phyloP scores from a whole-genome alignment of 2,329 filamentous ascomycete species.

The Talaromyces piceae region DNA sequence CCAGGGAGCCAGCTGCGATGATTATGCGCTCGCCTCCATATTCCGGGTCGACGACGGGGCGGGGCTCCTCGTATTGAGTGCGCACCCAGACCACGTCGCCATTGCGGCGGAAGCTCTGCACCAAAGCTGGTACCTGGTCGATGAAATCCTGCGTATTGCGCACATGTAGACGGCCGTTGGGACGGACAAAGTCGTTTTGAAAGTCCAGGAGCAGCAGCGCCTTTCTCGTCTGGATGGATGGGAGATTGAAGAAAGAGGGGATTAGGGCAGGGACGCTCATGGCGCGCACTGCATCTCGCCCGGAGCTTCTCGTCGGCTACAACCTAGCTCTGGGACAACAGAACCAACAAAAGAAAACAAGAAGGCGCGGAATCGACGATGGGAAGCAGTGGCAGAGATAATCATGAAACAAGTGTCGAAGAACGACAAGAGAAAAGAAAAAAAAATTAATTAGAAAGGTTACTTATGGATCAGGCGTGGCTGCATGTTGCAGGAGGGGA shows the following conservation, averaged over 20 bases:
- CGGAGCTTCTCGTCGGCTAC: too few species aligned
- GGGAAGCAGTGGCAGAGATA: too few species aligned
- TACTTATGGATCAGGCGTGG: not conserved
- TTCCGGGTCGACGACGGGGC: slow-evolving; percentile 47
- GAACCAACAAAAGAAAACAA: too few species aligned
- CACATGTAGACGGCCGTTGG: slow-evolving; percentile 61
- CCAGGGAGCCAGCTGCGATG: slow-evolving; percentile 26
- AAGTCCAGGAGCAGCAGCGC: slow-evolving; percentile 79
- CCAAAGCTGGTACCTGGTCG: slow-evolving; percentile 58
- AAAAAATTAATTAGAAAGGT: not conserved
- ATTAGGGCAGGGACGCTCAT: slow-evolving; percentile 11
- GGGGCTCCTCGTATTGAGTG: slow-evolving; percentile 61
- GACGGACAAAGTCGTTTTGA: slow-evolving; percentile 78
- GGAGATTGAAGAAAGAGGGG: slow-evolving; percentile 16
- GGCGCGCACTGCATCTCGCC: slow-evolving; percentile 7
- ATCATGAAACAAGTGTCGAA: not conserved
- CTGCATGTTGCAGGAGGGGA: slow-evolving; percentile 13
- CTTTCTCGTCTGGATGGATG: slow-evolving; percentile 51
- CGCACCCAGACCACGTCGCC: slow-evolving; percentile 79
- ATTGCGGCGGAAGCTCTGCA: slow-evolving; percentile 62
- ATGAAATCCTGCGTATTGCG: slow-evolving; percentile 58
- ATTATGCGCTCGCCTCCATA: slow-evolving; percentile 42
- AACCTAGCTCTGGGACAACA: too few species aligned
- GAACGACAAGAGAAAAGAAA: not conserved
- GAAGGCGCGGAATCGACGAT: not conserved